phyloP scores from a whole-genome alignment of 148 eudicot genomes.

The Camellia granthamiana region DNA sequence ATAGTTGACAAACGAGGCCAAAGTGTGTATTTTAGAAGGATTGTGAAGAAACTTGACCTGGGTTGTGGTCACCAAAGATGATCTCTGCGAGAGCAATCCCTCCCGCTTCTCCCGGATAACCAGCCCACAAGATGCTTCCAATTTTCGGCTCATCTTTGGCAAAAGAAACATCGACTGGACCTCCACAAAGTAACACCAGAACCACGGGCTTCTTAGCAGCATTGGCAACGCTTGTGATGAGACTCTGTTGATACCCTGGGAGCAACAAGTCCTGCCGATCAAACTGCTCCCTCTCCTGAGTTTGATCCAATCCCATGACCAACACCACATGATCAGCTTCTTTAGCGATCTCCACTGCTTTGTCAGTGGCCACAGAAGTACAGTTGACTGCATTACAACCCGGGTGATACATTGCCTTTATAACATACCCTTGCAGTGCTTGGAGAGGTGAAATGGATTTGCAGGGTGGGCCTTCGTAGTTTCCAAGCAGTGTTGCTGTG shows the following conservation, averaged over 20 bases:
- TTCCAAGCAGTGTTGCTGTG: constrained; percentile 51
- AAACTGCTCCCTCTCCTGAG: constrained; percentile 55
- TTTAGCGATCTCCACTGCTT: constrained; percentile 54
- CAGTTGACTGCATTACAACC: constrained; percentile 72
- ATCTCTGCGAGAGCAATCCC: constrained; percentile 70
- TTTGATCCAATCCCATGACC: constrained; percentile 78
- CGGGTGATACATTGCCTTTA: constrained; percentile 36
- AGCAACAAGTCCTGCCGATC: constrained; percentile 59
- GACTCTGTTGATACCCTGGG: constrained; percentile 65
- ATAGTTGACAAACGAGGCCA: no score
- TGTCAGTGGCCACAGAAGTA: constrained; percentile 38
- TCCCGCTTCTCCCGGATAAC: constrained; percentile 80
- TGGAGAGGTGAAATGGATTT: constrained; percentile 39
- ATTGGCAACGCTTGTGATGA: constrained; percentile 49
- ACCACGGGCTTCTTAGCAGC: constrained; percentile 77
- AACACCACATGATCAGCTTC: constrained; percentile 63
- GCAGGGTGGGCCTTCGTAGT: constrained; percentile 83
- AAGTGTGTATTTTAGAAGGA: neutral
- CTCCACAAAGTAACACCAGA: constrained; percentile 72
- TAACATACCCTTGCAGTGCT: constrained; percentile 49
- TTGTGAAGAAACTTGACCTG: constrained; percentile 32
- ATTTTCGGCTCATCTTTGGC: constrained; percentile 57
- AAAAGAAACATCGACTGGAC: constrained; percentile 76
- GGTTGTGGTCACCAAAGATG: constrained; percentile 72
- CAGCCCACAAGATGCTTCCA: constrained; percentile 74